Percentiles rank a stretch among this genome's conserved stretches.
Conservation (phyloP, 2,329 filamentous ascomycete species). For the Pestalotiopsis sp. region DNA sequence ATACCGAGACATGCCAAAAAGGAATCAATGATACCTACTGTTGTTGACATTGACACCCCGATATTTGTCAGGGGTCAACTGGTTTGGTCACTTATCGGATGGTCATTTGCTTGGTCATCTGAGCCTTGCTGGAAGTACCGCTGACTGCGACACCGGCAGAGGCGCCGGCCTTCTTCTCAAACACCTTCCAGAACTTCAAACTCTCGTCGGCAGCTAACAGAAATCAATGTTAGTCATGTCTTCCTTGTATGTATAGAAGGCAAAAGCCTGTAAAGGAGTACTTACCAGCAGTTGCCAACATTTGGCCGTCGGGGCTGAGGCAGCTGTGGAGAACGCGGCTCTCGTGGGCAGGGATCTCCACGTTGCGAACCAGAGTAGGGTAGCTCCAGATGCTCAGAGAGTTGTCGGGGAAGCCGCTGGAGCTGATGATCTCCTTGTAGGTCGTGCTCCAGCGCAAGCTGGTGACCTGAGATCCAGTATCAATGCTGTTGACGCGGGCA, state of each 20-base stretch:
- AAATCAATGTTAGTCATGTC: background rate
- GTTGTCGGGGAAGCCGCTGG: constrained; percentile 98
- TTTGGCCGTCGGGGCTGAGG: constrained; percentile 95
- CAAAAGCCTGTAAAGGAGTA: constrained; percentile 14
- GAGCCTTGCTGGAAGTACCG: constrained; percentile 75
- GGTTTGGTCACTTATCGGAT: constrained; percentile 63
- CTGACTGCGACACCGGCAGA: constrained; percentile 66
- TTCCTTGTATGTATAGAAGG: background rate
- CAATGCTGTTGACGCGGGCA: constrained; percentile 97
- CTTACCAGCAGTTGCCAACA: constrained; percentile 88
- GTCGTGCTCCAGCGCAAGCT: constrained; percentile 94
- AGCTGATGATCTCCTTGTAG: constrained; percentile 98
- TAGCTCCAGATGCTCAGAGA: constrained; percentile 99
- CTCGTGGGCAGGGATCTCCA: constrained; percentile 97
- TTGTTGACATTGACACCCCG: constrained; percentile 15
- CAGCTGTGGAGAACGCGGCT: constrained; percentile 95
- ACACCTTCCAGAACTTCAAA: constrained; percentile 99
- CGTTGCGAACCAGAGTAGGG: constrained; percentile 92
- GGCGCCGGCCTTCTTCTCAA: constrained; percentile 92
- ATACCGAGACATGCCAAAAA: constrained; percentile 18
- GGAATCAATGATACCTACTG: constrained; percentile 18
- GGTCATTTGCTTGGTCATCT: constrained; percentile 94
- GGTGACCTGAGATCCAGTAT: constrained; percentile 96
- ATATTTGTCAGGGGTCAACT: constrained; percentile 4
- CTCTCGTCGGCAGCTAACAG: constrained; percentile 83